phyloP scores from a whole-genome alignment of 768 basidiomycete genomes.

The Auriscalpium vulgare region DNA sequence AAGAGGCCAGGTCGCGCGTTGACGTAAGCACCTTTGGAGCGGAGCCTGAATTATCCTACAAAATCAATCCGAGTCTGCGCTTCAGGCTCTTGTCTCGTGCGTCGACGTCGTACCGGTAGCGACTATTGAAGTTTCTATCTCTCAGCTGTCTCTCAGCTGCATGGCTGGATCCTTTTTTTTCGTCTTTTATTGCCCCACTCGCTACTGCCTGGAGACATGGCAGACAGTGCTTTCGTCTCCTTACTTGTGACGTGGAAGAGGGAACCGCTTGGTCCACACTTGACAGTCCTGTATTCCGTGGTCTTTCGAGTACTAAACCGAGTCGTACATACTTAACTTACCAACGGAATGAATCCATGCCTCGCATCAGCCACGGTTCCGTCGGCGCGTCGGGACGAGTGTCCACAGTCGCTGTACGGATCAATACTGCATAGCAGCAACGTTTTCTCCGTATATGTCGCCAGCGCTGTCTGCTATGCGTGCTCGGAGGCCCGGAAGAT shows the following conservation, averaged over 20 bases:
- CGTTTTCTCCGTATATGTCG: background rate
- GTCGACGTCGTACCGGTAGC: background rate
- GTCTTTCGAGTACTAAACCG: conserved; percentile 76
- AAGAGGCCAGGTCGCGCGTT: conserved; percentile 5
- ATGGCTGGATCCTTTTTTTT: conserved; percentile 8
- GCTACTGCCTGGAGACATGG: conserved; percentile 74
- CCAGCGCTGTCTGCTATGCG: background rate
- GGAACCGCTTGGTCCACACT: conserved; percentile 64
- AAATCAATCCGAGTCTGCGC: background rate
- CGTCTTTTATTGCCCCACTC: conserved; percentile 38
- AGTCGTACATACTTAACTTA: conserved; percentile 31
- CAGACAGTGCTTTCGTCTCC: conserved; percentile 67
- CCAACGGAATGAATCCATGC: background rate
- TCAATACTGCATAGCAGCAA: background rate
- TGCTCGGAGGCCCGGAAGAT: background rate
- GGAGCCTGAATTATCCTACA: background rate
- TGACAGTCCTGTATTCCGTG: conserved; percentile 51
- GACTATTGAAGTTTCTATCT: background rate
- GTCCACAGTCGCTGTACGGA: no score
- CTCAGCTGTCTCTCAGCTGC: background rate
- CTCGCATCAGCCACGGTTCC: no score
- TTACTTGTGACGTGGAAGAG: conserved; percentile 70
- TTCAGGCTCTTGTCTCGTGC: background rate
- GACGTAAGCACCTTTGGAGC: background rate
- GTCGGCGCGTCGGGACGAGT: no score